Evolutionary conservation across 2,329 filamentous ascomycete genomes (phyloP).

Genomic region (Alternaria sp.): DNA sequence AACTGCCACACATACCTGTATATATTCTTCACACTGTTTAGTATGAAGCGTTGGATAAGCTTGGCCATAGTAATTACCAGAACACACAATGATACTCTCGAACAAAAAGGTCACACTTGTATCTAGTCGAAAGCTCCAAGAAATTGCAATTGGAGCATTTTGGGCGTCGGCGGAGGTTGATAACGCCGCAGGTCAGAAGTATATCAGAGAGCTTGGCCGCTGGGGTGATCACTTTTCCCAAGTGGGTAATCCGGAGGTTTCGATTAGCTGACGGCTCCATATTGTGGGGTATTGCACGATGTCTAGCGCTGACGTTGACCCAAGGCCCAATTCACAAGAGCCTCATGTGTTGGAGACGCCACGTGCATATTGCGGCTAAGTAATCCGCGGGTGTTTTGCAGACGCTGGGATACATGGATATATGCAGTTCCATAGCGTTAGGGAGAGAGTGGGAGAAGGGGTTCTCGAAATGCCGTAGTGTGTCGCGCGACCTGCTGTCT

Average conservation of each 20-base stretch:
- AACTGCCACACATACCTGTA: too few species aligned
- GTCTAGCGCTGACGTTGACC: constrained; percentile 3
- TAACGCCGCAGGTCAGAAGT: neutral
- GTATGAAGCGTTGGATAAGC: too few species aligned
- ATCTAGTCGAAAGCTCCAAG: neutral
- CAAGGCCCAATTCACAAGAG: neutral
- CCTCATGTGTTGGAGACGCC: constrained; percentile 6
- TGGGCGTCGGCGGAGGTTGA: neutral
- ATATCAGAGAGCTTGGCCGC: neutral
- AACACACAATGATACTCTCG: neutral
- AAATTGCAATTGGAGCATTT: neutral
- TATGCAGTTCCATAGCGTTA: neutral
- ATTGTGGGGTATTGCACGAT: constrained; percentile 3
- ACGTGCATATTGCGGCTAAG: neutral
- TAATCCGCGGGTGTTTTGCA: neutral
- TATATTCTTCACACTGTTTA: too few species aligned
- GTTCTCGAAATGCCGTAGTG: neutral
- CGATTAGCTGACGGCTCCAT: neutral
- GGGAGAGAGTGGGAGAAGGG: neutral
- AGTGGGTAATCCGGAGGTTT: constrained; percentile 3
- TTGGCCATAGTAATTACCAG: too few species aligned
- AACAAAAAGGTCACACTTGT: neutral
- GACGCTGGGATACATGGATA: neutral
- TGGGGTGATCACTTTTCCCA: neutral
- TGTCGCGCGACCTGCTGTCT: neutral